Percentiles rank a stretch among this genome's conserved stretches.
Evolutionary conservation across 345 rosid genomes (phyloP).

Genomic region (Geranium rotundifolium): DNA sequence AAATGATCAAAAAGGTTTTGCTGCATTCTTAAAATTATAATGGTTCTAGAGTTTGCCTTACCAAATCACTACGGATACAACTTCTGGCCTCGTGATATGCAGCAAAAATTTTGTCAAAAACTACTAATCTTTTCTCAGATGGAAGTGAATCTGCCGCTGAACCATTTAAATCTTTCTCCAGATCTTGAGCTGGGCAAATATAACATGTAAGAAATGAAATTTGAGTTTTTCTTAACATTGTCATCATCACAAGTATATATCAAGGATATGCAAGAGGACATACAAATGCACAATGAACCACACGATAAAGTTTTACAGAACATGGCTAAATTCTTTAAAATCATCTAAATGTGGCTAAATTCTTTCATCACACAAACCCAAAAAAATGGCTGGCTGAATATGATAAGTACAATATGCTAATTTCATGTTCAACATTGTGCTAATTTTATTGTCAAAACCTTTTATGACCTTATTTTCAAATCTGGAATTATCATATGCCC

Average conservation of each 20-base stretch:
- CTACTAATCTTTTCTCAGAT: slow-evolving; percentile 63
- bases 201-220: neutral
- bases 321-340: too few species aligned
- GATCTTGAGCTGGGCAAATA: slow-evolving; percentile 71
- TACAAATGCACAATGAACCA: too few species aligned
- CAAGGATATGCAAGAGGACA: neutral
- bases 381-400: neutral
- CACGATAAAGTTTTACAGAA: too few species aligned
- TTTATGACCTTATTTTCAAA: too few species aligned
- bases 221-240: neutral
- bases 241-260: neutral
- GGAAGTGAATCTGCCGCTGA: slow-evolving; percentile 55
- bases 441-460: neutral
- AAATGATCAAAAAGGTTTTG: neutral
- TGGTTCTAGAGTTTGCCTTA: slow-evolving; percentile 18
- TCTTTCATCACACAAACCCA: neutral
- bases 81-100: slow-evolving; percentile 94
- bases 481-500: neutral
- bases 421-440: neutral
- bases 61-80: slow-evolving; percentile 87
- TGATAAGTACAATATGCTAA: neutral
- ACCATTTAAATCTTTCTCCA: slow-evolving; percentile 91
- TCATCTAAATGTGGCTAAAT: neutral
- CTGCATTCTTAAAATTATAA: neutral
- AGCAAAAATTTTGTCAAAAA: slow-evolving; percentile 77